Evolutionary conservation across 2,329 filamentous ascomycete genomes (phyloP).

Genomic region (Juglanconis sp.): DNA sequence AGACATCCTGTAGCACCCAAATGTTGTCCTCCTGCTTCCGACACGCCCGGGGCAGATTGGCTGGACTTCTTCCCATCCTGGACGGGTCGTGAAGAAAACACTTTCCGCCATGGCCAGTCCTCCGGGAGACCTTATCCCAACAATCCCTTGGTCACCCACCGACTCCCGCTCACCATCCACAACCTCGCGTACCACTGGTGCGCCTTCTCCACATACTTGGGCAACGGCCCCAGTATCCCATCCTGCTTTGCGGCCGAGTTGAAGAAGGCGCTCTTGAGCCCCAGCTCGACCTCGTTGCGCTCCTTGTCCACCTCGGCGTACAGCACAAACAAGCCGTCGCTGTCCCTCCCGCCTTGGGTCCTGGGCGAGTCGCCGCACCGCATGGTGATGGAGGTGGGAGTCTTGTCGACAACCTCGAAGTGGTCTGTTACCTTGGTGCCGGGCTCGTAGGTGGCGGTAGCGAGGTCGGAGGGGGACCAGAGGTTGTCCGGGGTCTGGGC

Average conservation of each 20-base stretch:
- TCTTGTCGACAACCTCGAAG: slow-evolving; percentile 68
- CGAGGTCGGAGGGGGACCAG: slow-evolving; percentile 56
- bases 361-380: slow-evolving; percentile 65
- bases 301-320: slow-evolving; percentile 57
- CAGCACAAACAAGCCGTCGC: slow-evolving; percentile 67
- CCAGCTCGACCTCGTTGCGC: slow-evolving; percentile 58
- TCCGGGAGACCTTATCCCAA: neutral
- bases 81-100: too few relatives aligned
- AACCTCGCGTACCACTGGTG: slow-evolving; percentile 40
- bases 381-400: slow-evolving; percentile 55
- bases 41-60: too few relatives aligned
- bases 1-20: too few relatives aligned
- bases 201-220: slow-evolving; percentile 32
- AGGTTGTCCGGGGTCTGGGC: slow-evolving; percentile 57
- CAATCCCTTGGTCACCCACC: slow-evolving; percentile 28
- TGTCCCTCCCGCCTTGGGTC: slow-evolving; percentile 50
- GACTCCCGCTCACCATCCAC: slow-evolving; percentile 36
- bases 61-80: too few relatives aligned
- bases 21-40: too few relatives aligned
- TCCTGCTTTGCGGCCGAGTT: slow-evolving; percentile 35
- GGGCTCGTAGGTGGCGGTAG: slow-evolving; percentile 54
- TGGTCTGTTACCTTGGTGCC: slow-evolving; percentile 67
- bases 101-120: too few relatives aligned
- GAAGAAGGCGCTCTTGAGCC: slow-evolving; percentile 63
- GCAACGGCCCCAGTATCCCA: slow-evolving; percentile 32